Evolutionary conservation across 305 asterid genomes (phyloP).

Genomic region (Stenogyne calaminthoides): DNA sequence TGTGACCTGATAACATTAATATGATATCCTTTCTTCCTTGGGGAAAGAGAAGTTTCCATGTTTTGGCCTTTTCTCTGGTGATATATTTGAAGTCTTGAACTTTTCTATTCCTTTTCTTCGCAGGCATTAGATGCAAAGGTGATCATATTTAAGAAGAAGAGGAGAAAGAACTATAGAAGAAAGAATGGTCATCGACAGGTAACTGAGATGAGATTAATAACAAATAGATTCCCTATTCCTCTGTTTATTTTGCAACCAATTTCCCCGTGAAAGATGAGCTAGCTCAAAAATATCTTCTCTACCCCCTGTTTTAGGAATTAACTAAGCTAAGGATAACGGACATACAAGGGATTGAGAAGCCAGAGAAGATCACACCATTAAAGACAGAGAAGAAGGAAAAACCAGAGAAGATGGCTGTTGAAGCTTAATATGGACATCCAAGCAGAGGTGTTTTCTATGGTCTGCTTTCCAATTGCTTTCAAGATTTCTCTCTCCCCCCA

Average conservation of each 20-base stretch:
- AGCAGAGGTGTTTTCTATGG: conserved; percentile 10
- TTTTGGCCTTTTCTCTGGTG: neutral
- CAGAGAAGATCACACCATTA: conserved; percentile 30
- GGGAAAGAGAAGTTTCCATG: conserved; percentile 1
- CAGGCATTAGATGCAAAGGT: conserved; percentile 98
- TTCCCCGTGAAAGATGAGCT: conserved; percentile 4
- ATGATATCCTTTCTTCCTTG: conserved; percentile 6
- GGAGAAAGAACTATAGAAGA: conserved; percentile 96
- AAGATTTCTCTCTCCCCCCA: neutral
- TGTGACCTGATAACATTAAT: conserved; percentile 7
- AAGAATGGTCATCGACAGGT: conserved; percentile 96
- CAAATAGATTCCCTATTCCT: neutral
- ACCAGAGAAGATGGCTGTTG: conserved; percentile 35
- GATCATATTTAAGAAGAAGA: conserved; percentile 94
- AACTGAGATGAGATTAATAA: conserved; percentile 24
- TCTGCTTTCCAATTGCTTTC: conserved; percentile 14
- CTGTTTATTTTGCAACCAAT: neutral
- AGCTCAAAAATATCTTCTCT: neutral
- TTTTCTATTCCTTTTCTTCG: conserved; percentile 10
- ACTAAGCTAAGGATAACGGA: conserved; percentile 58
- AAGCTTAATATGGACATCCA: conserved; percentile 33
- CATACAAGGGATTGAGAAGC: conserved; percentile 50
- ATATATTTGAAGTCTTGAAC: neutral
- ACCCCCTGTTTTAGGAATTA: conserved; percentile 45
- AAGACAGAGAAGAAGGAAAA: conserved; percentile 33